A percentile compares a stretch with the other conserved stretches of the same genome.
These are phyloP conservation scores for Rhododendron griersonianum DNA, from an alignment of 148 eudicot species.

Conservation along the genomic window DNA sequence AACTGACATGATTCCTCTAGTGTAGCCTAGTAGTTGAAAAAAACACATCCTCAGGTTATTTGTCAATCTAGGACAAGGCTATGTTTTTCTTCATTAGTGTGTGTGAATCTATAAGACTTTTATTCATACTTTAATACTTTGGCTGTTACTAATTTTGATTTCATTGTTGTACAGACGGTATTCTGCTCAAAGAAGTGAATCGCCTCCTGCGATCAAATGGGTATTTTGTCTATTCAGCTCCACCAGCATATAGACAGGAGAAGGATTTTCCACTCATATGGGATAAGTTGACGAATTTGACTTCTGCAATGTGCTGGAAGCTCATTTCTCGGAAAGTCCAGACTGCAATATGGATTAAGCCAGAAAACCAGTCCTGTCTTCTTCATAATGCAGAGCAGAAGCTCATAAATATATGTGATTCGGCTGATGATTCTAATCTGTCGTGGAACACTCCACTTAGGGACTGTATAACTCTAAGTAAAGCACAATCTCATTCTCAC, in stretches of 20 bases:
- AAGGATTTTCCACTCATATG: conserved; percentile 83
- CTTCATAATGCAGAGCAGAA: conserved; percentile 60
- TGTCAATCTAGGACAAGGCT: background rate
- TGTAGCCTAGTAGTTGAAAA: background rate
- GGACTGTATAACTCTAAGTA: conserved; percentile 47
- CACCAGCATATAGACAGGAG: conserved; percentile 94
- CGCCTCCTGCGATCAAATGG: conserved; percentile 83
- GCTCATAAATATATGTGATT: conserved; percentile 62
- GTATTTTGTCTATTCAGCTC: conserved; percentile 93
- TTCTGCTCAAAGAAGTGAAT: conserved; percentile 76
- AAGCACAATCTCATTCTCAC: conserved; percentile 24
- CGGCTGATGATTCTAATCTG: conserved; percentile 39
- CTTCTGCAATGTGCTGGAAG: conserved; percentile 94
- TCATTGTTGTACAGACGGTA: conserved; percentile 59
- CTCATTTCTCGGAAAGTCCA: conserved; percentile 81
- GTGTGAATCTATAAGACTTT: background rate
- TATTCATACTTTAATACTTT: background rate
- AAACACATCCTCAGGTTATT: background rate
- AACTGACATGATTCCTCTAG: background rate
- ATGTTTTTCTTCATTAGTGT: background rate
- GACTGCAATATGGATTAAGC: conserved; percentile 94
- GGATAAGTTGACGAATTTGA: conserved; percentile 69
- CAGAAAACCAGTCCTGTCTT: conserved; percentile 61
- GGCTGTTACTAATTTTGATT: background rate
- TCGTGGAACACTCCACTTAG: conserved; percentile 78